These are phyloP conservation scores for Phytophthora colocasiae DNA, from an alignment of 352 stramenopile genomes.

Conservation along the genomic window DNA sequence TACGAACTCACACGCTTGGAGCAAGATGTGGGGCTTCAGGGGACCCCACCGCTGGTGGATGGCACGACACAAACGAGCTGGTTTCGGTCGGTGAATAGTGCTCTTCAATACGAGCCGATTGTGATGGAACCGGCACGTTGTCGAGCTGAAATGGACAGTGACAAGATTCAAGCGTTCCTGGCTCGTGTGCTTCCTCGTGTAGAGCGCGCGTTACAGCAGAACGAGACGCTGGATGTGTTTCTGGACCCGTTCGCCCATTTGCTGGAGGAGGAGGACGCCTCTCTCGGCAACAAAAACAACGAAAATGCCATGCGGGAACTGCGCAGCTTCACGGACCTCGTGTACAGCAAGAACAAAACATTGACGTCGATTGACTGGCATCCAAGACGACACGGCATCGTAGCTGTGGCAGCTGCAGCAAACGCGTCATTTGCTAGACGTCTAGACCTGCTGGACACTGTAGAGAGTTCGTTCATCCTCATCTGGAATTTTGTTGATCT, in stretches of 20 bases:
- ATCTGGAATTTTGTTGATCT: conserved; percentile 95
- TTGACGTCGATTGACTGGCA: conserved; percentile 92
- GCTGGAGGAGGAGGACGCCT: conserved; percentile 68
- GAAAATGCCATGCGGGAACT: conserved; percentile 93
- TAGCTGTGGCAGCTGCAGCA: conserved; percentile 87
- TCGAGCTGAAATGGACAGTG: conserved; percentile 69
- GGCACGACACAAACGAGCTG: conserved; percentile 79
- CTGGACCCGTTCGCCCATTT: conserved; percentile 80
- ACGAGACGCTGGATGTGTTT: conserved; percentile 89
- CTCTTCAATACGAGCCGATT: conserved; percentile 84
- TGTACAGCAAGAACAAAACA: conserved; percentile 94
- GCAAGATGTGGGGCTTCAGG: conserved; percentile 81
- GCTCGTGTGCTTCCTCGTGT: conserved; percentile 68
- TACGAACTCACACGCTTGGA: conserved; percentile 82
- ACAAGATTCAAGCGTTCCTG: conserved; percentile 76
- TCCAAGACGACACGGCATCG: conserved; percentile 85
- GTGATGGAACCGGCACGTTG: conserved; percentile 47
- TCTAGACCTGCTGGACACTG: conserved; percentile 76
- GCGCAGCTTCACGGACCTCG: conserved; percentile 93
- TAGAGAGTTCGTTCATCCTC: conserved; percentile 91
- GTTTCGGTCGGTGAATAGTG: conserved; percentile 86
- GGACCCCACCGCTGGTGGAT: conserved; percentile 74
- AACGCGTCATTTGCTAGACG: conserved; percentile 85
- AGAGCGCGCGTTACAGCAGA: conserved; percentile 83
- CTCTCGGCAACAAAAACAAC: conserved; percentile 71